Percentiles rank a stretch among this genome's conserved stretches.
Conservation (phyloP, 495 filamentous ascomycete genomes). For the Parmelia sp. region DNA sequence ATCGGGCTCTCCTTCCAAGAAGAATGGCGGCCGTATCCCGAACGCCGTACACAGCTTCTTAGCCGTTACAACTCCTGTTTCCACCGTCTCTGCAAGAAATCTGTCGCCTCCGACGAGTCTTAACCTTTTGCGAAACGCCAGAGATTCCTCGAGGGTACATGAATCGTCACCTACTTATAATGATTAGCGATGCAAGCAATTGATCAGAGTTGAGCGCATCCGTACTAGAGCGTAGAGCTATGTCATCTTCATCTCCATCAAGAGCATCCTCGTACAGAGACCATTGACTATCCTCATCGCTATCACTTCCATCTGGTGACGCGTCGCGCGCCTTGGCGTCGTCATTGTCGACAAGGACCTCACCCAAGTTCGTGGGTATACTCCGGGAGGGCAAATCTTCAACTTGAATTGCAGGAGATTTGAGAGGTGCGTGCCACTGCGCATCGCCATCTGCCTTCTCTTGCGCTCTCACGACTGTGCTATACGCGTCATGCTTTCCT, state of each 20-base stretch:
- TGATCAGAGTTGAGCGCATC: too few relatives aligned
- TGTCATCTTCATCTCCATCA: constrained; percentile 57
- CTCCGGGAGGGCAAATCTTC: not conserved
- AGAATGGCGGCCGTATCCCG: constrained; percentile 67
- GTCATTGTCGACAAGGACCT: not conserved
- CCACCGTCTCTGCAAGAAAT: constrained; percentile 69
- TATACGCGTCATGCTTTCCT: not conserved
- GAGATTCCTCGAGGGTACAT: constrained; percentile 70
- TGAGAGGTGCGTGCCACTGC: not conserved
- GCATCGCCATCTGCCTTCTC: not conserved
- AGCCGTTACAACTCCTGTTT: constrained; percentile 59
- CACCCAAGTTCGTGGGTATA: not conserved
- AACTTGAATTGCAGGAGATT: not conserved
- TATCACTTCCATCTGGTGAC: constrained; percentile 39
- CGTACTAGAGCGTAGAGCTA: constrained; percentile 33
- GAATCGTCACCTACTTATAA: constrained; percentile 37
- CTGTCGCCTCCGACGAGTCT: constrained; percentile 66
- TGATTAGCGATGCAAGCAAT: constrained; percentile 8
- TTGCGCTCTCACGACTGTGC: not conserved
- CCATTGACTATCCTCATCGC: constrained; percentile 46
- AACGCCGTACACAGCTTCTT: constrained; percentile 92
- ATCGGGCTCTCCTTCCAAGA: constrained; percentile 68
- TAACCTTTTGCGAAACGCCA: constrained; percentile 59
- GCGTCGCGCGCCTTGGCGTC: constrained; percentile 23
- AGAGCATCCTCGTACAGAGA: constrained; percentile 65